These are phyloP conservation scores for Puccinia novopanici DNA, from an alignment of 1,284 basidiomycete species.

Conservation along the genomic window DNA sequence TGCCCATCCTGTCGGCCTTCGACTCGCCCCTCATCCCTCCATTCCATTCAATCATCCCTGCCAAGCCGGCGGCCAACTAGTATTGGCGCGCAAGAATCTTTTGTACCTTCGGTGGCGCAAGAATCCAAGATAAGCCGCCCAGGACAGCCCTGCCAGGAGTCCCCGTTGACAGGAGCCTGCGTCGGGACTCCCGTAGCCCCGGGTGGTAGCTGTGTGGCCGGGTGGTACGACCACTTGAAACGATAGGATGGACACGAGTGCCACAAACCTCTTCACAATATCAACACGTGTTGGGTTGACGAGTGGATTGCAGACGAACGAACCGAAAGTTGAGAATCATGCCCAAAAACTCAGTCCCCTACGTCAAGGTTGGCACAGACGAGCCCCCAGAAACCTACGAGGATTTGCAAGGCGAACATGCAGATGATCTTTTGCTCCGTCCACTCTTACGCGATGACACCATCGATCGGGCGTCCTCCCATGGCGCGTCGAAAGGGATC, in stretches of 20 bases:
- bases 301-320: slow-evolving; percentile 4
- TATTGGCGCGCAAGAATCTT: too few species aligned
- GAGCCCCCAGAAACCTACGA: not conserved
- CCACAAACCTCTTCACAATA: not conserved
- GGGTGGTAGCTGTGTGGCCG: too few species aligned
- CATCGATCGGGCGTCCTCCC: slow-evolving; percentile 1
- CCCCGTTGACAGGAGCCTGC: too few species aligned
- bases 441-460: not conserved
- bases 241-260: not conserved
- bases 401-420: not conserved
- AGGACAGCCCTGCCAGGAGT: too few species aligned
- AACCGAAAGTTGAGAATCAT: not conserved
- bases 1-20: too few species aligned
- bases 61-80: too few species aligned
- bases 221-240: not conserved
- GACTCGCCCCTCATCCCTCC: too few species aligned
- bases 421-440: slow-evolving; percentile 10
- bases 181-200: too few species aligned
- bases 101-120: too few species aligned
- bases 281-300: not conserved
- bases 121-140: too few species aligned
- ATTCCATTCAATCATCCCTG: too few species aligned
- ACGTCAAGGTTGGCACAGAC: slow-evolving; percentile 3
- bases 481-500: not conserved
- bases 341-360: slow-evolving; percentile 14